A percentile compares a stretch with the other conserved stretches of the same genome.
Conservation (phyloP, 2,329 filamentous ascomycete species). For the Aureobasidium zeae region DNA sequence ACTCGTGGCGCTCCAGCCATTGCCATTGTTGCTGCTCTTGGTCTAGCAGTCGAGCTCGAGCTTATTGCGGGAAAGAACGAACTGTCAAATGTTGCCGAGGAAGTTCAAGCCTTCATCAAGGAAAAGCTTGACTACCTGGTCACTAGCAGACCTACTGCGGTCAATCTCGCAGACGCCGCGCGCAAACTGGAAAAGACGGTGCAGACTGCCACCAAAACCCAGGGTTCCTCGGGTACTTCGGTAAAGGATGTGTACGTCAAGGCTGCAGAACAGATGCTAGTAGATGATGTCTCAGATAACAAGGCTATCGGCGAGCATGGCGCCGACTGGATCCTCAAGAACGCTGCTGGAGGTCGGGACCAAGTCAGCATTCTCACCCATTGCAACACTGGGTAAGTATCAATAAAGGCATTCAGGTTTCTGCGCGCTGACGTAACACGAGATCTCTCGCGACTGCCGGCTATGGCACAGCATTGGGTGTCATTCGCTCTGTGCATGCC, state of each 20-base stretch:
- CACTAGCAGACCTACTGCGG: slow-evolving; percentile 82
- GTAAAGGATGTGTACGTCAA: slow-evolving; percentile 64
- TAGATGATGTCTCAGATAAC: slow-evolving; percentile 81
- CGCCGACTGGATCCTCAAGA: slow-evolving; percentile 67
- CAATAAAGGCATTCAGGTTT: too few species aligned
- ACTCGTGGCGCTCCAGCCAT: slow-evolving; percentile 81
- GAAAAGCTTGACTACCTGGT: slow-evolving; percentile 77
- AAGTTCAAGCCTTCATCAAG: slow-evolving; percentile 59
- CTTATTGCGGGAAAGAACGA: slow-evolving; percentile 37
- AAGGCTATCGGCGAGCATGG: slow-evolving; percentile 74
- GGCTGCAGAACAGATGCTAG: slow-evolving; percentile 77
- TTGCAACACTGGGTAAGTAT: slow-evolving; percentile 81
- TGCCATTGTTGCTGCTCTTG: slow-evolving; percentile 89
- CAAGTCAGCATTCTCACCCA: slow-evolving; percentile 83
- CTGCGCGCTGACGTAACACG: slow-evolving; percentile 1
- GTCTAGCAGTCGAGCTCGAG: slow-evolving; percentile 74
- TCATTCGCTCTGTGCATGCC: slow-evolving; percentile 73
- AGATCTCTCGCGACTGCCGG: slow-evolving; percentile 90
- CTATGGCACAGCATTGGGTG: slow-evolving; percentile 92
- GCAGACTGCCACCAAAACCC: slow-evolving; percentile 38
- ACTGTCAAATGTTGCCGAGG: slow-evolving; percentile 45
- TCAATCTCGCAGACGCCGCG: slow-evolving; percentile 88
- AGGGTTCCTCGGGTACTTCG: slow-evolving; percentile 38
- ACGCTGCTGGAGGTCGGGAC: slow-evolving; percentile 43
- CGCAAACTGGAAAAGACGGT: slow-evolving; percentile 63